These are phyloP conservation scores for Yamagishiella unicocca DNA, from an alignment of 139 green algal genomes.

Conservation along the genomic window DNA sequence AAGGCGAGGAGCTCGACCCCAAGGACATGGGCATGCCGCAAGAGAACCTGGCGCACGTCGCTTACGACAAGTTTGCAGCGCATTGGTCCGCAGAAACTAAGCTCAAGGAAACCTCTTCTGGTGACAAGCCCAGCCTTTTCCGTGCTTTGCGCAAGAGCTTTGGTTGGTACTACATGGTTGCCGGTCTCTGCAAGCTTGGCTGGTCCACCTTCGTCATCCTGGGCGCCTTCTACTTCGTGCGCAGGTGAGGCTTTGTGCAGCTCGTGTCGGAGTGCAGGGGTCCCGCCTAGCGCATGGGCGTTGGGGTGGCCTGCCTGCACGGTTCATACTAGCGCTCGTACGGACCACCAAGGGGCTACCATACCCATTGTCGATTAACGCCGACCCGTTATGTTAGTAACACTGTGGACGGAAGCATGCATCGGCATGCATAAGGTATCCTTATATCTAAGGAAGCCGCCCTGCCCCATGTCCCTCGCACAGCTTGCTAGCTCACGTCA, in stretches of 20 bases:
- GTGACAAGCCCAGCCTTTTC: conserved; percentile 2
- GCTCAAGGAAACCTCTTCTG: conserved; percentile 7
- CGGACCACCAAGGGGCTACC: too few species aligned
- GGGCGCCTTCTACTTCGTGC: conserved; percentile 64
- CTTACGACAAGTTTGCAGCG: conserved; percentile 5
- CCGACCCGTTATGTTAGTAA: too few species aligned
- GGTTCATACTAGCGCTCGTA: too few species aligned
- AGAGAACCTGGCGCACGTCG: neutral
- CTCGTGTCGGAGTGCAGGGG: too few species aligned
- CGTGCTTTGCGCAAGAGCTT: conserved; percentile 21
- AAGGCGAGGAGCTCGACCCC: neutral
- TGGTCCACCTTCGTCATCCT: conserved; percentile 57
- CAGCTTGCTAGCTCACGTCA: conserved; percentile 41
- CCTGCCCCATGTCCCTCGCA: too few species aligned
- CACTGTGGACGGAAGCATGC: too few species aligned
- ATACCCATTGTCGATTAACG: too few species aligned
- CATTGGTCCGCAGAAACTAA: conserved; percentile 15
- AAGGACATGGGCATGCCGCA: conserved; percentile 1
- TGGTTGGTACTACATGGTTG: conserved; percentile 37
- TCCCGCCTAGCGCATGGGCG: too few species aligned
- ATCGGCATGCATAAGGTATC: too few species aligned
- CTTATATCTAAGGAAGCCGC: too few species aligned
- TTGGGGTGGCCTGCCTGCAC: too few species aligned
- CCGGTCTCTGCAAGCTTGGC: conserved; percentile 55
- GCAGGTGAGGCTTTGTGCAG: too few species aligned